phyloP scores from a whole-genome alignment of 345 rosid species.

The Hirschfeldia incana region DNA sequence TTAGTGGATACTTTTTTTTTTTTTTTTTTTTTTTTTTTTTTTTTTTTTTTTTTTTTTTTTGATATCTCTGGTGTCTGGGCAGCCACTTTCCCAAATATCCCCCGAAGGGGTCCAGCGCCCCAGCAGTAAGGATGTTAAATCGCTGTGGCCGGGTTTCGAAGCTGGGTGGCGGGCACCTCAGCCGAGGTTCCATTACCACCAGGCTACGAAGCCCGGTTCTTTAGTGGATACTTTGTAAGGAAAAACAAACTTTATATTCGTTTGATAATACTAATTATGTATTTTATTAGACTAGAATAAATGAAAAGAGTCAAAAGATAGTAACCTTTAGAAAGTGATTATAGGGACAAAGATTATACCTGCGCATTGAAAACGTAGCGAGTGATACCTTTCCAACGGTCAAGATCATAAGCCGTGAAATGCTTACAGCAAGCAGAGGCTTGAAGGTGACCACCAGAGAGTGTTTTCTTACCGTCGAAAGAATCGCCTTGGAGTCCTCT shows the following conservation, averaged over 20 bases:
- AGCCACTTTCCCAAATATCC: no score
- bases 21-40: no score
- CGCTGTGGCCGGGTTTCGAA: no score
- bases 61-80: no score
- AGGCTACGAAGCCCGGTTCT: no score
- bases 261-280: not conserved
- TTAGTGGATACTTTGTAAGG: not conserved
- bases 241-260: not conserved
- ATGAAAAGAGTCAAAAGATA: not conserved
- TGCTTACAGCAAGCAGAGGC: slow-evolving; percentile 91
- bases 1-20: slow-evolving; percentile 7
- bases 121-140: no score
- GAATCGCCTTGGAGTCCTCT: slow-evolving; percentile 75
- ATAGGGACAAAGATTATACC: slow-evolving; percentile 38
- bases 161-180: no score
- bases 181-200: no score
- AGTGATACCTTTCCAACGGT: slow-evolving; percentile 69
- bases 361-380: slow-evolving; percentile 77
- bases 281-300: not conserved
- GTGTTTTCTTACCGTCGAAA: slow-evolving; percentile 44
- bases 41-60: no score
- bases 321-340: slow-evolving; percentile 3
- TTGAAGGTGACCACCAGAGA: slow-evolving; percentile 48
- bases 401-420: slow-evolving; percentile 91
- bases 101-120: no score